Evolutionary conservation across 345 rosid genomes (phyloP), one percentile per base, ranked within the genome.

Genomic region (Mangifera indica): DNA sequence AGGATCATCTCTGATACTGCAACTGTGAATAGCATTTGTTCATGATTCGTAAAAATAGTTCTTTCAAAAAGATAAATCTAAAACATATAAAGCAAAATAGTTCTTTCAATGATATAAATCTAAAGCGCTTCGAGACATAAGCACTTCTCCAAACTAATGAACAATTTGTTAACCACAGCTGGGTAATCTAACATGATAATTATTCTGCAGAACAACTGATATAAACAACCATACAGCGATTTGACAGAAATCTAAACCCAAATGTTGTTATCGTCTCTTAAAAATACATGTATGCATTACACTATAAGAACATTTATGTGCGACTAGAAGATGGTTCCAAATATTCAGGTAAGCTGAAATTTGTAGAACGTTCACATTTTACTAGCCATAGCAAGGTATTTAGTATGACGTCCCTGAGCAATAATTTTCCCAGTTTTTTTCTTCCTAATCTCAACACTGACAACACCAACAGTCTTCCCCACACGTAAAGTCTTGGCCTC

Each of bases 321-420:
- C n/a, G 8, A n/a, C n/a, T n/a, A n/a, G 32, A 69, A 42, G 29
- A 17, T 44, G 3, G 48, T 46, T 69, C 44, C 63, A 44, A 44
- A 60, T 26, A 57, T 60, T 26, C 7, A 11, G 25, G 6, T 51
- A 45, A 58, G 20, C 14, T 7, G 51, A 21, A 18, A 20, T 1
- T 44, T 55, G 5, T n/a, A 56, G 51, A 34, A 7, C 14, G 46
- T 76, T 83, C 82, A 93, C 80, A 89, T 65, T 82, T 85, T 89
- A 71, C 85, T 78, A 70, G 82, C 18, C 18, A 76, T 40, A 60
- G 82, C 65, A 65, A 92, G 89, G 78, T 92, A 94, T 83, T 90
- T 92, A 40, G 98, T 92, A 74, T 94, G 98, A 22, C 97, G 98
- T 2, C 97, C 97, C 80, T 87, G 97, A 59, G 98, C 98, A 10